phyloP scores from a whole-genome alignment of 345 rosid species.

The Barbarea vulgaris region DNA sequence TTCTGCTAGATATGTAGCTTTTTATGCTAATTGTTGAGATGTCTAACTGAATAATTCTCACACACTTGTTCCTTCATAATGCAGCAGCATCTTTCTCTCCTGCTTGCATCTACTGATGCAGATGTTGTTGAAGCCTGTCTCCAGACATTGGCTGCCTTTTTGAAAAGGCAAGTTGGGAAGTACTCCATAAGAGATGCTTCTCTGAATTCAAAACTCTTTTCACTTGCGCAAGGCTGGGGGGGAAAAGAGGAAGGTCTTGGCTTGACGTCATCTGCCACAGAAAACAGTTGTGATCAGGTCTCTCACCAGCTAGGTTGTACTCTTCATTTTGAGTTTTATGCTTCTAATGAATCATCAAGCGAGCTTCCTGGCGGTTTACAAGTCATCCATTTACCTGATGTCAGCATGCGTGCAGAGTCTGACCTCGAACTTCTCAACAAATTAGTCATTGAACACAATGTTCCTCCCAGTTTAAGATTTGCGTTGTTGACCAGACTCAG shows the following conservation, averaged over 20 bases:
- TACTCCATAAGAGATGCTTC: constrained; percentile 77
- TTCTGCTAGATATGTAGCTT: not conserved
- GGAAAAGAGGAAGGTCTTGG: constrained; percentile 99
- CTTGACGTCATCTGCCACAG: constrained; percentile 69
- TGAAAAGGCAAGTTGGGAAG: constrained; percentile 83
- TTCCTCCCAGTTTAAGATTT: constrained; percentile 82
- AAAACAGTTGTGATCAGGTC: constrained; percentile 63
- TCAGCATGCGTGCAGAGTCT: constrained; percentile 52
- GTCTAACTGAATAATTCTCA: constrained; percentile 11
- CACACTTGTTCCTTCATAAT: constrained; percentile 35
- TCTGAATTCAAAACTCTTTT: constrained; percentile 75
- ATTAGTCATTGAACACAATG: constrained; percentile 69
- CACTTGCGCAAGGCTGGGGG: constrained; percentile 99
- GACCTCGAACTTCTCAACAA: constrained; percentile 81
- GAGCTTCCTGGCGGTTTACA: constrained; percentile 67
- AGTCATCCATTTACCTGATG: constrained; percentile 71
- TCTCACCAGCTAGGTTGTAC: constrained; percentile 86
- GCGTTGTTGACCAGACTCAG: constrained; percentile 80
- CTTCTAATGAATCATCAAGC: constrained; percentile 46
- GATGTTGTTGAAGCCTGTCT: constrained; percentile 93
- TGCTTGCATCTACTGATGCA: constrained; percentile 93
- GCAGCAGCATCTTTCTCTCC: constrained; percentile 95
- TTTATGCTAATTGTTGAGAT: not conserved
- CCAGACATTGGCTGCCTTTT: constrained; percentile 83
- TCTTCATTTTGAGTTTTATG: constrained; percentile 96